phyloP scores from a whole-genome alignment of 2,329 filamentous ascomycete genomes.

The Claviceps digitariae region DNA sequence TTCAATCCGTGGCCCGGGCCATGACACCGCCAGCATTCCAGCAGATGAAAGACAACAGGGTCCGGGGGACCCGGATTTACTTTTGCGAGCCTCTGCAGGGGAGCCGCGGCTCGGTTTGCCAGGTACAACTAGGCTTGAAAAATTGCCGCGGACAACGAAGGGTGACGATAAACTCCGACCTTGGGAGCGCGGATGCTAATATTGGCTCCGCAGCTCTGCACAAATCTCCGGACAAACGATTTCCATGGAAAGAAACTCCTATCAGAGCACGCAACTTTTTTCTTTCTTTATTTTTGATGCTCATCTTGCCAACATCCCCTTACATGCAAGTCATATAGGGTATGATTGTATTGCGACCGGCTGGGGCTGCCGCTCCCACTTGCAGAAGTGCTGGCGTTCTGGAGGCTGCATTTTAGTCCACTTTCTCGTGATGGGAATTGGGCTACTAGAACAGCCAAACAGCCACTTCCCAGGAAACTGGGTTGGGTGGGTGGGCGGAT shows the following conservation, averaged over 20 bases:
- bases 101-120: not conserved
- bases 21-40: not conserved
- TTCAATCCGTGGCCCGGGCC: not conserved
- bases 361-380: not conserved
- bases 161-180: not conserved
- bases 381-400: not conserved
- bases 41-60: not conserved
- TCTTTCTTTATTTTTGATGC: not conserved
- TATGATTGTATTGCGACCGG: not conserved
- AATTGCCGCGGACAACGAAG: not conserved
- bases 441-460: not conserved
- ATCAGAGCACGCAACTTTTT: not conserved
- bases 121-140: not conserved
- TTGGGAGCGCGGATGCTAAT: not conserved
- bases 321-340: not conserved
- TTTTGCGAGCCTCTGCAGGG: not conserved
- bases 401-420: not conserved
- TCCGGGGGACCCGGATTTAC: not conserved
- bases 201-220: not conserved
- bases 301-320: not conserved
- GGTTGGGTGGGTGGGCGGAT: not conserved
- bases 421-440: not conserved
- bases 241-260: not conserved
- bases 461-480: slow-evolving; percentile 3
- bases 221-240: not conserved